These are phyloP conservation scores for Vitis labrusca DNA, from an alignment of 164 flowering plant species.

Conservation along the genomic window DNA sequence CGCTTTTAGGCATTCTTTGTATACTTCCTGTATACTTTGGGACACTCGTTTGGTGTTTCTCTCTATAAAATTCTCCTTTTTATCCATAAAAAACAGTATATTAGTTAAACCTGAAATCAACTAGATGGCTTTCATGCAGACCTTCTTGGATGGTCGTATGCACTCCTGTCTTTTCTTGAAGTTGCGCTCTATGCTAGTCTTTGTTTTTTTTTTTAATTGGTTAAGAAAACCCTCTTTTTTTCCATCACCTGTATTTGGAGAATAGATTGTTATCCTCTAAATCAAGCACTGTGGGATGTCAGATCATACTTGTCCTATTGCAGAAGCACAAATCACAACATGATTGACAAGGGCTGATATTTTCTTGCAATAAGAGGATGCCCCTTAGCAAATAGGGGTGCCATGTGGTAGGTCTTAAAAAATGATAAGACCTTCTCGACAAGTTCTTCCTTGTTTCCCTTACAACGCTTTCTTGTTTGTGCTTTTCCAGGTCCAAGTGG, in stretches of 20 bases:
- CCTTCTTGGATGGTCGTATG: too few species aligned
- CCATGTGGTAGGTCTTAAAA: neutral
- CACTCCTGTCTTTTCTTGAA: too few species aligned
- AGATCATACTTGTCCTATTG: neutral
- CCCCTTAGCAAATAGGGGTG: neutral
- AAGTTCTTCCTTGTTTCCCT: neutral
- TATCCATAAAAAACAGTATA: too few species aligned
- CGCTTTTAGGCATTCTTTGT: too few species aligned
- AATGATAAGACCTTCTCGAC: neutral
- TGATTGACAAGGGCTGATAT: neutral
- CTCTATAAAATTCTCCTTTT: too few species aligned
- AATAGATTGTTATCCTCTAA: neutral
- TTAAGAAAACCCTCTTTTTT: neutral
- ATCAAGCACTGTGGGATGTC: neutral
- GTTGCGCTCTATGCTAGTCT: neutral
- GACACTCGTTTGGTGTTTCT: too few species aligned
- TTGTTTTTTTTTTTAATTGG: neutral
- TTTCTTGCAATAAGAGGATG: neutral
- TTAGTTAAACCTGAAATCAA: neutral
- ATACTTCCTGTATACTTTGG: too few species aligned
- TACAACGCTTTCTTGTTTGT: conserved; percentile 7
- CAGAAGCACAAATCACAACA: neutral
- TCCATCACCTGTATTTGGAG: neutral
- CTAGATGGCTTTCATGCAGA: too few species aligned
- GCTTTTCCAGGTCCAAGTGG: conserved; percentile 66